Percentiles rank a stretch among this genome's conserved stretches.
Conservation (phyloP, 1,284 basidiomycete species). For the Ceratobasidium papillatum region DNA sequence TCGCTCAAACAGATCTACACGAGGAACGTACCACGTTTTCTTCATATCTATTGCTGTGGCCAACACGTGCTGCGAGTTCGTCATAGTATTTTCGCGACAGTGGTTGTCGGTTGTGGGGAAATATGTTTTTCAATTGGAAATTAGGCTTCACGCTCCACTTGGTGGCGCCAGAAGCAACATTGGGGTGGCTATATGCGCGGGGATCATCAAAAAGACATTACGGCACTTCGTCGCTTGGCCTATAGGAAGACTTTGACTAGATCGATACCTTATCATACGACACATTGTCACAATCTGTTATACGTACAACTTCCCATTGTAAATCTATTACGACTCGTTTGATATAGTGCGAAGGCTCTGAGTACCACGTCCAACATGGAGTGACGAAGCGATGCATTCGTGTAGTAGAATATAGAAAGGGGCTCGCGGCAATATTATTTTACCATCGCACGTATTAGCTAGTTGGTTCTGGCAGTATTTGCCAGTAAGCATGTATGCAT, state of each 20-base stretch:
- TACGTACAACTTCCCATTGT: too few species aligned
- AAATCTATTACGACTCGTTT: too few species aligned
- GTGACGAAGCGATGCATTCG: too few species aligned
- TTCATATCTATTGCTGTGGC: background rate
- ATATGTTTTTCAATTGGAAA: background rate
- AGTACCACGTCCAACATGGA: too few species aligned
- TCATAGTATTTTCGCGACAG: background rate
- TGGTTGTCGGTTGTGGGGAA: background rate
- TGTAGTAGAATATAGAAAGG: too few species aligned
- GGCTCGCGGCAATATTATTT: too few species aligned
- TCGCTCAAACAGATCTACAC: background rate
- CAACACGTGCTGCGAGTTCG: background rate
- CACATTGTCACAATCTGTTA: too few species aligned
- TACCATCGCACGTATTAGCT: too few species aligned
- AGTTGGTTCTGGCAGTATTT: too few species aligned
- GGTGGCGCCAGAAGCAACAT: background rate
- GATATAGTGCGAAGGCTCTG: too few species aligned
- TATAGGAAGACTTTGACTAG: background rate
- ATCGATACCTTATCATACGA: background rate
- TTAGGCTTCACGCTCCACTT: background rate
- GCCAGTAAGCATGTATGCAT: too few species aligned
- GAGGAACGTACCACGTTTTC: background rate
- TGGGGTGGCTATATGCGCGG: conserved; percentile 1
- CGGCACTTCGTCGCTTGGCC: background rate
- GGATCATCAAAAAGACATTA: background rate